These are phyloP conservation scores for Agrocybe praecox DNA, from an alignment of 768 basidiomycete genomes.

Conservation along the genomic window DNA sequence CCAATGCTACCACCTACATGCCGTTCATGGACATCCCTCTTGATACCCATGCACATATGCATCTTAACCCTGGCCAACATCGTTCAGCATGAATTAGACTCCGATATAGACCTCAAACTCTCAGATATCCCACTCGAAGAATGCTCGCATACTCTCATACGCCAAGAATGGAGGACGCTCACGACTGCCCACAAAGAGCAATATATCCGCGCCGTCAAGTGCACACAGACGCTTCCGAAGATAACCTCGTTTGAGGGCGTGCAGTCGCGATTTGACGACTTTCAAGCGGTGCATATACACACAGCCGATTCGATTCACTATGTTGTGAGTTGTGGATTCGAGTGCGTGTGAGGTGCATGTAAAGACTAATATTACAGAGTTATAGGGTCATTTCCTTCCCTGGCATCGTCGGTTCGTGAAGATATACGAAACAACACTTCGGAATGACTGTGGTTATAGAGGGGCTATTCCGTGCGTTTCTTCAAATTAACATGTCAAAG, in stretches of 20 bases:
- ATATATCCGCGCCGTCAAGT: constrained; percentile 29
- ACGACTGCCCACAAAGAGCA: constrained; percentile 17
- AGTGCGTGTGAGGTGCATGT: not conserved
- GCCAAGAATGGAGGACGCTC: constrained; percentile 20
- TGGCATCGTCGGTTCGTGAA: constrained; percentile 34
- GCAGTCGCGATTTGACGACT: constrained; percentile 37
- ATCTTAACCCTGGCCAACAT: not conserved
- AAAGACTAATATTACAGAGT: not conserved
- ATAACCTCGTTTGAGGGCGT: constrained; percentile 16
- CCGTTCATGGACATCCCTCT: not conserved
- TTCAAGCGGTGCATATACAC: constrained; percentile 33
- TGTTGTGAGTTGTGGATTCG: constrained; percentile 24
- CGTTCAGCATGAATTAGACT: not conserved
- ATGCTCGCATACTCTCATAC: not conserved
- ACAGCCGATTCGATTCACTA: constrained; percentile 27
- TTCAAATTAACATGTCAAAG: not conserved
- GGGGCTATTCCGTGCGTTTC: constrained; percentile 30
- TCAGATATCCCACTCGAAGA: not conserved
- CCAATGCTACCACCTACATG: not conserved
- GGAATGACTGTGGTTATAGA: constrained; percentile 29
- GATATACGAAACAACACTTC: constrained; percentile 28
- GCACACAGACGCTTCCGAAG: constrained; percentile 27
- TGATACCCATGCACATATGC: not conserved
- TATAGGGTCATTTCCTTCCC: constrained; percentile 35
- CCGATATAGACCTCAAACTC: not conserved